phyloP scores from a whole-genome alignment of 1,284 basidiomycete genomes.

The Porogramme epimiltina region DNA sequence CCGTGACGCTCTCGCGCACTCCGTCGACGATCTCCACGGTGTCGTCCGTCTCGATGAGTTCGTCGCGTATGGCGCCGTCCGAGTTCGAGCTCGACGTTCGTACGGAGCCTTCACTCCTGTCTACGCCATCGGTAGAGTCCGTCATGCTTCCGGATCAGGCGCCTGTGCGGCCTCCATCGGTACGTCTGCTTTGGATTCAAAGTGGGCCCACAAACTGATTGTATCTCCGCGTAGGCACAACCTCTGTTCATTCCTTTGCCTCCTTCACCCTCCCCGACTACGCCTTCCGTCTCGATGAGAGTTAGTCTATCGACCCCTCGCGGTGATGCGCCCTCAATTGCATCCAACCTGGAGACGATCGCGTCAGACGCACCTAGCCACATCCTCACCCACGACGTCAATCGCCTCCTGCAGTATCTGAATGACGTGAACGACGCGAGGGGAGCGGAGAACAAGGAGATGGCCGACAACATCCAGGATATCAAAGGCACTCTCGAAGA shows the following conservation, averaged over 20 bases:
- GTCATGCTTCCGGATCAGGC: slow-evolving; percentile 9
- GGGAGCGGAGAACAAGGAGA: slow-evolving; percentile 59
- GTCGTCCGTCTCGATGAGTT: slow-evolving; percentile 42
- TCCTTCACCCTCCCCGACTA: slow-evolving; percentile 35
- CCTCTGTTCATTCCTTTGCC: slow-evolving; percentile 40
- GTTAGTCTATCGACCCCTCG: slow-evolving; percentile 67
- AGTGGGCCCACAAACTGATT: slow-evolving; percentile 6
- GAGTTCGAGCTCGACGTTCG: slow-evolving; percentile 37
- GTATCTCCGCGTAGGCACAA: slow-evolving; percentile 24
- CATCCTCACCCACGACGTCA: slow-evolving; percentile 65
- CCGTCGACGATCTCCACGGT: slow-evolving; percentile 44
- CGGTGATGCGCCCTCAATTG: slow-evolving; percentile 59
- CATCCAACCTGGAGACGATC: slow-evolving; percentile 54
- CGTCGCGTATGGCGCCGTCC: slow-evolving; percentile 39
- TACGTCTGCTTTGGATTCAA: slow-evolving; percentile 29
- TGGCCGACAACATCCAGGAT: slow-evolving; percentile 60
- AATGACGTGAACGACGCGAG: slow-evolving; percentile 58
- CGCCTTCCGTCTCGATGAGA: slow-evolving; percentile 47
- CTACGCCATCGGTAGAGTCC: slow-evolving; percentile 26
- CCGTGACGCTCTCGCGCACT: slow-evolving; percentile 32
- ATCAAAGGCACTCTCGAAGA: slow-evolving; percentile 65
- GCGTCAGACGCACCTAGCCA: slow-evolving; percentile 40
- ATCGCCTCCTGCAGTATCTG: slow-evolving; percentile 65
- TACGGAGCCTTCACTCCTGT: slow-evolving; percentile 60
- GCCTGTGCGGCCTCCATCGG: slow-evolving; percentile 33